Evolutionary conservation across 2,329 filamentous ascomycete genomes (phyloP).

Genomic region (Clonostachys rosea): DNA sequence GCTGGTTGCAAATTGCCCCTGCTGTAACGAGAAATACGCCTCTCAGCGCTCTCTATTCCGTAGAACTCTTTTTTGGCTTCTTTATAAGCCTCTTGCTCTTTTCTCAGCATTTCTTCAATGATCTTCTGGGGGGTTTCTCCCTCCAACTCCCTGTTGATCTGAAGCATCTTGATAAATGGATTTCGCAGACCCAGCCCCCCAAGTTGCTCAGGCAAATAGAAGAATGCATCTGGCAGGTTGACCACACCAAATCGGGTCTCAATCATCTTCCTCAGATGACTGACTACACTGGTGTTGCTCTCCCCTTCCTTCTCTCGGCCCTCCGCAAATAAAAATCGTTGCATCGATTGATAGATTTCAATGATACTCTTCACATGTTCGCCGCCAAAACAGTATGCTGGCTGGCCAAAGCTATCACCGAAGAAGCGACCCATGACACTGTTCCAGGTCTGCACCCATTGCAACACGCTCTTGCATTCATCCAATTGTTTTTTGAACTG

Average conservation of each 20-base stretch:
- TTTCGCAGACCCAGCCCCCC: constrained; percentile 41
- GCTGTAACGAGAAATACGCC: background rate
- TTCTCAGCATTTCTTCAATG: background rate
- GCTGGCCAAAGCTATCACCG: constrained; percentile 36
- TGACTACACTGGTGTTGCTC: constrained; percentile 13
- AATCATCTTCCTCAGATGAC: constrained; percentile 21
- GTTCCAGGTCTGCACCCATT: constrained; percentile 37
- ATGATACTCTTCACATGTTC: constrained; percentile 37
- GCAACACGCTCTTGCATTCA: constrained; percentile 38
- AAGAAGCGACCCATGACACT: constrained; percentile 40
- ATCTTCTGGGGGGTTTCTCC: background rate
- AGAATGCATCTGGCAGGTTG: constrained; percentile 36
- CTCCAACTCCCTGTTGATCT: constrained; percentile 19
- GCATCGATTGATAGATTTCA: constrained; percentile 31
- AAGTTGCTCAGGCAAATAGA: constrained; percentile 37
- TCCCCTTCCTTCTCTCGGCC: constrained; percentile 1
- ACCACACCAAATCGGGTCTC: constrained; percentile 23
- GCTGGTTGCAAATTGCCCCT: background rate
- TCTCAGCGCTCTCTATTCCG: background rate
- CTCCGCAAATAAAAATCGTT: constrained; percentile 25
- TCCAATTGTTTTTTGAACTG: constrained; percentile 50
- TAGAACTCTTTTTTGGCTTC: background rate
- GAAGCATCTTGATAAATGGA: constrained; percentile 34
- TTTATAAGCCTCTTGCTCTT: background rate
- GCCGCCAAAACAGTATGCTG: constrained; percentile 35